Evolutionary conservation across 768 basidiomycete species (phyloP), one percentile per base, ranked within the genome.

Genomic region (Serpula lacrymans): DNA sequence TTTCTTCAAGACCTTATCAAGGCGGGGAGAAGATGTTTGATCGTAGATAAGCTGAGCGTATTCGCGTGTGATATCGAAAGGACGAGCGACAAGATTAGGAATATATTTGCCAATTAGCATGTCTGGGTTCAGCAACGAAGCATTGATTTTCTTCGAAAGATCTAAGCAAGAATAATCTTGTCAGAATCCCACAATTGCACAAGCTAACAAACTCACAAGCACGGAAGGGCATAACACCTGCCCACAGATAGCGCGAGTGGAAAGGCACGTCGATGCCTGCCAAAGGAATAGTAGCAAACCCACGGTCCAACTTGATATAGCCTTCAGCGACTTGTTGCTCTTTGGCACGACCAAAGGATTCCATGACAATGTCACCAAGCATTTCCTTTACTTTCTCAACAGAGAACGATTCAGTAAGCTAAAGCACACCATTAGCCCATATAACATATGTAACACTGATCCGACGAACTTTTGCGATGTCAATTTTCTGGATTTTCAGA

Each of bases 191-290:
- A 38, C 33, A 32, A 13, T 37, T 39, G 26, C 36, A 39, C 34
- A 33, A 34, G 27, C 25, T 11, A 24, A n/a, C n/a, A 37, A 17
- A 77, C 88, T 67, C 58, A 92, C 88, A 96, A 42, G 91, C 89
- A 51, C 93, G 82, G 88, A 96, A 95, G 8, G 94, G 90, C 82
- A 95, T 76, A 21, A 96, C 93, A 58, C 93, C 93, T 12, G 94
- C 94, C 96, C 96, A 99, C 27, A 99, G 78, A 66, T 98, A 99
- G 45, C 94, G 87, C 3, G 96, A 98, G 64, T 99, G 96, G 88
- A 99, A 99, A 4, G 96, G 96, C 1, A 99, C 96, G 54, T 98
- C 96, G 53, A 99, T 97, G 46, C 95, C 95, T 27, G 94, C 90
- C 27, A 95, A 75, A 29, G 91, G 92, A 43, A 94, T 94, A 14